Conservation (phyloP, 192 early-diverging fungal species). For the Umbelopsis vinacea region DNA sequence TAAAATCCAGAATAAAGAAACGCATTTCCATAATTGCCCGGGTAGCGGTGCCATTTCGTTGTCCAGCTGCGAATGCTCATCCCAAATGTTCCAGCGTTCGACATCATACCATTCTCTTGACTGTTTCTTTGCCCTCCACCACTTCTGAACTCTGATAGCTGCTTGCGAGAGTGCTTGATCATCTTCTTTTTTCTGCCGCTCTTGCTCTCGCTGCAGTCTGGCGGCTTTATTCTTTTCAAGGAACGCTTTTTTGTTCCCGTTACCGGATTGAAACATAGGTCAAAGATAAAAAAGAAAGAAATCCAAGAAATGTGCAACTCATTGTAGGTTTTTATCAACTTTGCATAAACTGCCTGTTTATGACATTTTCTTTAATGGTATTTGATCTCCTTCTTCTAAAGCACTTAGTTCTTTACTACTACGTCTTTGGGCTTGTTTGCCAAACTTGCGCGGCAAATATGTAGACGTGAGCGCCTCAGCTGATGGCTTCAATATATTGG, state of each 20-base stretch:
- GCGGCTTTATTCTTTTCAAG: background rate
- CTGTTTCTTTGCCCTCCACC: background rate
- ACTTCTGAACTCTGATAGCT: background rate
- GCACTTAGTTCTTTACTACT: conserved; percentile 4
- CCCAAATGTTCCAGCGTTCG: conserved; percentile 2
- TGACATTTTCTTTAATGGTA: conserved; percentile 11
- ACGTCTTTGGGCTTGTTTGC: background rate
- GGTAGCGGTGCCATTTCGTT: conserved; percentile 5
- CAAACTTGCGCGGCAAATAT: background rate
- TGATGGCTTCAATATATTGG: background rate
- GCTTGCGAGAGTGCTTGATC: background rate
- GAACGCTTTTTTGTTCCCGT: conserved; percentile 6
- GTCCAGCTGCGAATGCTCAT: background rate
- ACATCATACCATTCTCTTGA: background rate
- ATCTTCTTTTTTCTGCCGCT: conserved; percentile 6
- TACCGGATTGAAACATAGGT: conserved; percentile 9
- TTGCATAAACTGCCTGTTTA: background rate
- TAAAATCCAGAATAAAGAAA: conserved; percentile 1
- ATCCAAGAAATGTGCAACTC: background rate
- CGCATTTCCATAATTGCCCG: conserved; percentile 9
- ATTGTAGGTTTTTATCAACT: background rate
- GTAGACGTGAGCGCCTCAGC: too few species aligned
- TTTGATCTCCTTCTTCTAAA: conserved; percentile 7
- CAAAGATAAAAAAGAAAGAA: background rate
- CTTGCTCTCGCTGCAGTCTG: conserved; percentile 9